phyloP scores from a whole-genome alignment of 345 rosid genomes.

The Lepidium africanum region DNA sequence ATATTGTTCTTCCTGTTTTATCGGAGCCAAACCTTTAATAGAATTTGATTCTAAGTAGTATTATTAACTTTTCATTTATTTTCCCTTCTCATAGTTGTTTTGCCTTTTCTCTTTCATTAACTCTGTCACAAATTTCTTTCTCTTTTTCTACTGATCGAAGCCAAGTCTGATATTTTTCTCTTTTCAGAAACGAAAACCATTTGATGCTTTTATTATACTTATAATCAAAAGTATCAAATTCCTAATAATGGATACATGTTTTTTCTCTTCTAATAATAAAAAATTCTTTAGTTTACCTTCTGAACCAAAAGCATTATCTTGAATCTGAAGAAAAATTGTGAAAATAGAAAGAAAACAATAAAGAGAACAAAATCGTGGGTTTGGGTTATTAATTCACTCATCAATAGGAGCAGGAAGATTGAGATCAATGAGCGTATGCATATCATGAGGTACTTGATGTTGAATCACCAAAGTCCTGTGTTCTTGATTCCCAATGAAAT shows the following conservation, averaged over 20 bases:
- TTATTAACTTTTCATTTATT: background rate
- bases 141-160: no score
- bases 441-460: constrained; percentile 37
- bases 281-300: constrained; percentile 2
- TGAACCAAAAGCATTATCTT: constrained; percentile 5
- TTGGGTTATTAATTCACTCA: background rate
- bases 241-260: no score
- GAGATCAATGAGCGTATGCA: constrained; percentile 64
- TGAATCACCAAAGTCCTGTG: constrained; percentile 45
- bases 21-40: background rate
- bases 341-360: background rate
- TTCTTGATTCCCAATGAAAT: constrained; percentile 60
- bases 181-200: no score
- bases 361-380: background rate
- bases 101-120: background rate
- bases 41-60: background rate
- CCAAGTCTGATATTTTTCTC: no score
- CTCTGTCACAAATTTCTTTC: background rate
- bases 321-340: constrained; percentile 4
- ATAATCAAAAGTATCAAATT: background rate
- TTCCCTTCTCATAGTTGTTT: background rate
- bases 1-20: background rate
- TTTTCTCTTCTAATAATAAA: background rate
- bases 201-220: background rate
- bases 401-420: constrained; percentile 80